A percentile compares a stretch with the other conserved stretches of the same genome.
phyloP scores from a whole-genome alignment of 192 early-diverging fungal genomes.

The Backusella australiensis region DNA sequence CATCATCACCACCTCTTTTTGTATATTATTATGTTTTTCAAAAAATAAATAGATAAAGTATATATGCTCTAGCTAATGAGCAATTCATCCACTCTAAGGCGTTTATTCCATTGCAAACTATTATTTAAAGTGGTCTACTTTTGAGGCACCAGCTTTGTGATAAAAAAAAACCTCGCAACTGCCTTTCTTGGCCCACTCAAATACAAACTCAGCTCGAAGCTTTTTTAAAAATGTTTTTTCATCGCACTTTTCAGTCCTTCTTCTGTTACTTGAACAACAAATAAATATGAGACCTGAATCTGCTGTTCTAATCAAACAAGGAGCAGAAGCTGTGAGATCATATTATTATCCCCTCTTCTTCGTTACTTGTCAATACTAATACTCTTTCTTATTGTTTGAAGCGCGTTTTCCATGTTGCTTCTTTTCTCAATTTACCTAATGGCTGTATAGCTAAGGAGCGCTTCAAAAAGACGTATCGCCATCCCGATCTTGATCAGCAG shows the following conservation, averaged over 20 bases:
- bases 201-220: background rate
- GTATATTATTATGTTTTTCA: constrained; percentile 10
- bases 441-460: constrained; percentile 86
- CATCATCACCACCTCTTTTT: background rate
- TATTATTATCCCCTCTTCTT: background rate
- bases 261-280: background rate
- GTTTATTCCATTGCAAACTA: background rate
- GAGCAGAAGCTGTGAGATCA: constrained; percentile 19
- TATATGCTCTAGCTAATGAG: background rate
- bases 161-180: background rate
- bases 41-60: constrained; percentile 3
- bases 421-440: constrained; percentile 54
- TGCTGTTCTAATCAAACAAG: constrained; percentile 14
- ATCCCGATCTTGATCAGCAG: constrained; percentile 86
- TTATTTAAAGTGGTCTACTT: background rate
- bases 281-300: background rate
- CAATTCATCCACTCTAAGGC: background rate
- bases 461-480: constrained; percentile 90
- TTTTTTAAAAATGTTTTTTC: constrained; percentile 10
- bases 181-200: background rate
- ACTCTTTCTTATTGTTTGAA: constrained; percentile 24
- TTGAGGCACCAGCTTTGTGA: background rate
- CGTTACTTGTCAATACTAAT: background rate
- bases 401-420: constrained; percentile 70
- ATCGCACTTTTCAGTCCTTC: background rate